phyloP scores from a whole-genome alignment of 148 eudicot genomes.

The Rhododendron ferrugineum region DNA sequence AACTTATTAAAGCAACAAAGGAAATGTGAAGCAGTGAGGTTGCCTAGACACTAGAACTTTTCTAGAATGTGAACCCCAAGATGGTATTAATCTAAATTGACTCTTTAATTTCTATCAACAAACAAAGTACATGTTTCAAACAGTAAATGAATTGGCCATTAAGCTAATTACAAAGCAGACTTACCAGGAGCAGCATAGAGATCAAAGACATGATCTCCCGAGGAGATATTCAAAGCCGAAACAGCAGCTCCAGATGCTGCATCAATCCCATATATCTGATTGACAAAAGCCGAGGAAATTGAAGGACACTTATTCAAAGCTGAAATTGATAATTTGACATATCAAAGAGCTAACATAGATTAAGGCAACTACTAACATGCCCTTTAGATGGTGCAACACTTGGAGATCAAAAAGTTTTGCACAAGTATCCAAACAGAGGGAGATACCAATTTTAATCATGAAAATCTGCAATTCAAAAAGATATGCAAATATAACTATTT shows the following conservation, averaged over 20 bases:
- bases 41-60: too few relatives aligned
- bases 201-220: conserved; percentile 84
- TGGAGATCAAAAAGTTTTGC: too few relatives aligned
- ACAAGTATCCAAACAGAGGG: too few relatives aligned
- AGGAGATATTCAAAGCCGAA: conserved; percentile 49
- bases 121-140: too few relatives aligned
- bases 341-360: neutral
- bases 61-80: too few relatives aligned
- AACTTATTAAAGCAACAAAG: neutral
- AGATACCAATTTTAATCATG: too few relatives aligned
- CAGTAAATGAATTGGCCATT: neutral
- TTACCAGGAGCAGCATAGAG: conserved; percentile 98
- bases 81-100: too few relatives aligned
- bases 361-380: neutral
- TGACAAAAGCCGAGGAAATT: neutral
- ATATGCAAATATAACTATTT: too few relatives aligned
- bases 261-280: conserved; percentile 90
- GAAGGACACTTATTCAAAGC: neutral
- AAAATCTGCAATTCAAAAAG: too few relatives aligned
- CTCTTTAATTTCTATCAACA: too few relatives aligned
- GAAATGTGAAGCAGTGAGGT: too few relatives aligned
- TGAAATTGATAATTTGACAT: neutral
- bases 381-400: neutral
- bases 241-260: conserved; percentile 99
- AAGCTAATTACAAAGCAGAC: neutral